Evolutionary conservation across 345 rosid species (phyloP).

Genomic region (Citrus hindsii): DNA sequence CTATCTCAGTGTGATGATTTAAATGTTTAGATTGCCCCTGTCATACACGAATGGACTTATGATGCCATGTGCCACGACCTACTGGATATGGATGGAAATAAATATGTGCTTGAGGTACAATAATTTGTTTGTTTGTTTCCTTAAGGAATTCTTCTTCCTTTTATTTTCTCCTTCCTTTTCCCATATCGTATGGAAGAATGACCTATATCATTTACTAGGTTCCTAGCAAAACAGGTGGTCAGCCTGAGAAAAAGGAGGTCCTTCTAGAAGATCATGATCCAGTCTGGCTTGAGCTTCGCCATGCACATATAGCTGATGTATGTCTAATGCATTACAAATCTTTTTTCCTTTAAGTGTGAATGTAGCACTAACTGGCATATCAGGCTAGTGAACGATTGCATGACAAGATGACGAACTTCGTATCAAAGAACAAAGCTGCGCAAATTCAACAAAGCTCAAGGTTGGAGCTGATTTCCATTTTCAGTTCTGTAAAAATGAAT

Average conservation of each 20-base stretch:
- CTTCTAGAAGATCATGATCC: constrained; percentile 83
- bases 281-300: constrained; percentile 94
- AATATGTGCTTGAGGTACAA: constrained; percentile 66
- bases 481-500: not conserved
- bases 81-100: constrained; percentile 88
- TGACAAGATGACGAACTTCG: constrained; percentile 82
- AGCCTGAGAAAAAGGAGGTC: constrained; percentile 72
- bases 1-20: constrained; percentile 13
- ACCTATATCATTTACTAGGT: constrained; percentile 37
- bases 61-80: constrained; percentile 99
- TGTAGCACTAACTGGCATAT: constrained; percentile 16
- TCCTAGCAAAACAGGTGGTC: constrained; percentile 72
- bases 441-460: constrained; percentile 62
- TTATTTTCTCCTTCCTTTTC: not conserved
- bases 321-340: constrained; percentile 15
- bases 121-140: constrained; percentile 5
- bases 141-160: not conserved
- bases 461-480: constrained; percentile 23
- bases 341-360: constrained; percentile 16
- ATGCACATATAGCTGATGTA: constrained; percentile 92
- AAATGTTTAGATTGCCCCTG: constrained; percentile 74
- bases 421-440: constrained; percentile 91
- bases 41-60: constrained; percentile 97
- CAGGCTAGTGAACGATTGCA: constrained; percentile 95
- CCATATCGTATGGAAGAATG: not conserved